These are phyloP conservation scores for Glebionis coronaria DNA, from an alignment of 129 eudicot genomes.

Conservation along the genomic window DNA sequence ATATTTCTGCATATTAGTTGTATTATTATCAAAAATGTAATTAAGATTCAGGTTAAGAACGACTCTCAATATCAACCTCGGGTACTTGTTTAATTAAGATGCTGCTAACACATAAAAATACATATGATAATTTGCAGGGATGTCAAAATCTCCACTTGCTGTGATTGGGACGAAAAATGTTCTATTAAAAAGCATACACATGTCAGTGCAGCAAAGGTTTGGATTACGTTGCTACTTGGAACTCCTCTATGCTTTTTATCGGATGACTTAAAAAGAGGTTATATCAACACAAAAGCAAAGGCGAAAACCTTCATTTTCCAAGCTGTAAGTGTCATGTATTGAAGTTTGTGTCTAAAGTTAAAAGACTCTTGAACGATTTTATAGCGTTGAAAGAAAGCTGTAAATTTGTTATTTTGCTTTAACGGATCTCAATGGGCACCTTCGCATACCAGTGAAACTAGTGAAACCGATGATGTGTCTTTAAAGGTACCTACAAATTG, in stretches of 20 bases:
- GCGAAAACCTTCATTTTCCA: slow-evolving; percentile 67
- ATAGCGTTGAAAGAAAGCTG: background rate
- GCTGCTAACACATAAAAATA: background rate
- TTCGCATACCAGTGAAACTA: background rate
- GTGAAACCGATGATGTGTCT: background rate
- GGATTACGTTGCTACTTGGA: slow-evolving; percentile 97
- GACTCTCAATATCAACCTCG: too few relatives aligned
- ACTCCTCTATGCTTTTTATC: slow-evolving; percentile 73
- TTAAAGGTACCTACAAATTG: background rate
- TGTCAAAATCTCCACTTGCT: slow-evolving; percentile 82
- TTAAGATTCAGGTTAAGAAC: too few relatives aligned
- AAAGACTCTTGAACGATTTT: background rate
- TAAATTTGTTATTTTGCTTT: background rate
- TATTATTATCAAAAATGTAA: too few relatives aligned
- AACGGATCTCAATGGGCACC: background rate
- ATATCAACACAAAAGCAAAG: slow-evolving; percentile 51
- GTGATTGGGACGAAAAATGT: slow-evolving; percentile 76
- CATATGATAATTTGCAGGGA: slow-evolving; percentile 39
- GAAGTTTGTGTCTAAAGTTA: background rate
- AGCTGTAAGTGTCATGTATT: slow-evolving; percentile 39
- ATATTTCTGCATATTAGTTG: too few relatives aligned
- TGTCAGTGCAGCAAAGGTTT: slow-evolving; percentile 64
- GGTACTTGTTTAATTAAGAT: too few relatives aligned
- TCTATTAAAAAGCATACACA: slow-evolving; percentile 52
- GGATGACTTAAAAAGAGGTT: slow-evolving; percentile 65